Base-by-base conservation (phyloP, 2,329 filamentous ascomycete species). In the Pyricularia grisea region DNA sequence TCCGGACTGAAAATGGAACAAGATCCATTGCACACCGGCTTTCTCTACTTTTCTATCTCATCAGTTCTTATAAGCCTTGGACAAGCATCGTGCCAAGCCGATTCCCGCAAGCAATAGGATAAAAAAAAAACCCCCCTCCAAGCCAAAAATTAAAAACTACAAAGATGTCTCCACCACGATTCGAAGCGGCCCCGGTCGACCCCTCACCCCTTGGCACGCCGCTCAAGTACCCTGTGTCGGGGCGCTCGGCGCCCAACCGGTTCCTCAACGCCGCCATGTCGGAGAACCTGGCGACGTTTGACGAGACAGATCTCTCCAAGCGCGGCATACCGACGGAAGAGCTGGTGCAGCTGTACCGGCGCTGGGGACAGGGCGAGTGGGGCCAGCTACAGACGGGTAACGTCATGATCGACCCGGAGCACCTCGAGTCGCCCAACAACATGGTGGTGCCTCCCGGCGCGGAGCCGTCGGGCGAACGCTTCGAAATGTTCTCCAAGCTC, bases 191-290 rank as follows among this genome's bases (percentile, higher is more conserved):
- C 27, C 27, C 60, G 0, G 74, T 69, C 20, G 75, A 77, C 70
- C 73, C 77, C 11, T 70, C 75, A 11, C 77, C 77, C 7, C 75
- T 87, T 23, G 82, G 76, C 14, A 72, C 80, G 72, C 82, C 84
- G 11, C 77, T 87, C 65, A 75, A 78, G 23, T 85, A 85, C 71
- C 76, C 78, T 30, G 85, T 86, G 76, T 84, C 83, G 61, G 81
- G 83, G 67, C 82, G 80, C 69, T 84, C 82, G 1, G 88, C 88
- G 1, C 84, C 83, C 61, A 91, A 91, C 75, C 81, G 88, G n/a
- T 88, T 90, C 73, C 76, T 90, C 72, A 91, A 91, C 76, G 87
- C 81, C 6, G 85, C 89, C 61, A 90, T 91, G 88, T 86, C 85
- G 1, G 89, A 92, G 75, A 80, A 83, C 9, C 78, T 90, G 17